Evolutionary conservation across 805 yeast species (phyloP).

Genomic region (Yamadazyma phyllophila): DNA sequence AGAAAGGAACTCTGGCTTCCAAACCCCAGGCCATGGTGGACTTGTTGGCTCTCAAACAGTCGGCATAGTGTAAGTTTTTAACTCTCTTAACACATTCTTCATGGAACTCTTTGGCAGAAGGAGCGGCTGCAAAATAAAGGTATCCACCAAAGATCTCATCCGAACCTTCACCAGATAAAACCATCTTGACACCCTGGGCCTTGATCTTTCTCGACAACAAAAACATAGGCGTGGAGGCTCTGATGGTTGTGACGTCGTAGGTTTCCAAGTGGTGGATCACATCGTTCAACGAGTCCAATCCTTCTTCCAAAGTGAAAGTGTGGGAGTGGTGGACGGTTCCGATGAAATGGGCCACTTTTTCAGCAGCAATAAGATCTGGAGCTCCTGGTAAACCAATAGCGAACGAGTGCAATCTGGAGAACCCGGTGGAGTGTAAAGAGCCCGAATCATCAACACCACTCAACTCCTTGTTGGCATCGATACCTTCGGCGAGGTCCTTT

Average conservation of each 20-base stretch:
- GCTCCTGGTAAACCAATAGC: constrained; percentile 98
- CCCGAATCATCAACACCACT: constrained; percentile 94
- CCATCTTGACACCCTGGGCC: constrained; percentile 99
- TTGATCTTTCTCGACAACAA: constrained; percentile 92
- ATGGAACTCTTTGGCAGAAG: constrained; percentile 90
- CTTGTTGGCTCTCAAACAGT: constrained; percentile 98
- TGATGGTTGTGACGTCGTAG: constrained; percentile 95
- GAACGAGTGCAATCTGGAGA: constrained; percentile 82
- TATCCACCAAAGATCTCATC: constrained; percentile 99
- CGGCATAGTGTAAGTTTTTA: constrained; percentile 94
- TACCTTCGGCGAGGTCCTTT: constrained; percentile 36
- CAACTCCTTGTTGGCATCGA: constrained; percentile 65
- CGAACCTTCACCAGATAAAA: constrained; percentile 96
- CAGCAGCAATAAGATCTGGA: constrained; percentile 95
- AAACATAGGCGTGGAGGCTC: constrained; percentile 99
- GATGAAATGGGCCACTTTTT: constrained; percentile 92
- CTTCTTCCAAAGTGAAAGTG: constrained; percentile 95
- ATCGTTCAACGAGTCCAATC: constrained; percentile 91
- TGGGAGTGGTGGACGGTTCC: constrained; percentile 98
- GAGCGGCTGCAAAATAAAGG: constrained; percentile 96
- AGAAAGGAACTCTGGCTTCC: constrained; percentile 99
- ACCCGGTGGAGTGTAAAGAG: constrained; percentile 74
- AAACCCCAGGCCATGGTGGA: constrained; percentile 99
- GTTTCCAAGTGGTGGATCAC: constrained; percentile 96
- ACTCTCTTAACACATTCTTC: constrained; percentile 93